phyloP scores from a whole-genome alignment of 768 basidiomycete genomes.

The Podaxis mareebaensis region DNA sequence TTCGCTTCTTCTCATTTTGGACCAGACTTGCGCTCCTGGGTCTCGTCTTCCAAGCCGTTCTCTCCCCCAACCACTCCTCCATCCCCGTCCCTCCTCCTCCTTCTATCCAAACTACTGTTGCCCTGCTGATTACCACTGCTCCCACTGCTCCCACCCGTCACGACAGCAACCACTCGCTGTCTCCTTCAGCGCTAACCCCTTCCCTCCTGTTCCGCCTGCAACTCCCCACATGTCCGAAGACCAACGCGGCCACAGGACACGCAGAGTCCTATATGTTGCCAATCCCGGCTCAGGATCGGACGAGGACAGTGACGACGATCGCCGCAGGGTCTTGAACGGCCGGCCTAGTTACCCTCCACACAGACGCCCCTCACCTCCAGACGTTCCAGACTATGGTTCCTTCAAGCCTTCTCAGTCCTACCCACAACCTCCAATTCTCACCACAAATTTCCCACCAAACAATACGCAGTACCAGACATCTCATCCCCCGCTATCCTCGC shows the following conservation, averaged over 20 bases:
- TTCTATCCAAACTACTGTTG: background rate
- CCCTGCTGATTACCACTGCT: background rate
- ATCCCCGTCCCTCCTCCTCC: background rate
- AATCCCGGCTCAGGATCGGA: conserved; percentile 57
- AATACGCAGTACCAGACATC: conserved; percentile 34
- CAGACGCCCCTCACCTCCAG: conserved; percentile 18
- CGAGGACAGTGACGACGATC: conserved; percentile 30
- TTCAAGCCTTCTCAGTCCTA: conserved; percentile 20
- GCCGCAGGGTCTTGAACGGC: conserved; percentile 15
- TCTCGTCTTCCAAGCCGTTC: conserved; percentile 16
- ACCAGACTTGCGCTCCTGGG: conserved; percentile 14
- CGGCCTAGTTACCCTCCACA: conserved; percentile 15
- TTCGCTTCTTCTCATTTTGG: conserved; percentile 20
- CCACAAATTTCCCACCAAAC: conserved; percentile 25
- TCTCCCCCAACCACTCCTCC: conserved; percentile 3
- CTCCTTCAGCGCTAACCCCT: conserved; percentile 1
- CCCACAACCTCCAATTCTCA: conserved; percentile 27
- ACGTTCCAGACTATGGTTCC: conserved; percentile 15
- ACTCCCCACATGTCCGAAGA: conserved; percentile 60
- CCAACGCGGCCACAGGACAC: conserved; percentile 29
- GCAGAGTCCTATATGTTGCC: conserved; percentile 54
- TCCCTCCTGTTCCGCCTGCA: conserved; percentile 16
- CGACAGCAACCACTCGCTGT: conserved; percentile 10
- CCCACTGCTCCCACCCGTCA: background rate
- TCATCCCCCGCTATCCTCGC: conserved; percentile 66